phyloP scores from a whole-genome alignment of 495 filamentous ascomycete genomes.

The Saxophila tyrrhenica region DNA sequence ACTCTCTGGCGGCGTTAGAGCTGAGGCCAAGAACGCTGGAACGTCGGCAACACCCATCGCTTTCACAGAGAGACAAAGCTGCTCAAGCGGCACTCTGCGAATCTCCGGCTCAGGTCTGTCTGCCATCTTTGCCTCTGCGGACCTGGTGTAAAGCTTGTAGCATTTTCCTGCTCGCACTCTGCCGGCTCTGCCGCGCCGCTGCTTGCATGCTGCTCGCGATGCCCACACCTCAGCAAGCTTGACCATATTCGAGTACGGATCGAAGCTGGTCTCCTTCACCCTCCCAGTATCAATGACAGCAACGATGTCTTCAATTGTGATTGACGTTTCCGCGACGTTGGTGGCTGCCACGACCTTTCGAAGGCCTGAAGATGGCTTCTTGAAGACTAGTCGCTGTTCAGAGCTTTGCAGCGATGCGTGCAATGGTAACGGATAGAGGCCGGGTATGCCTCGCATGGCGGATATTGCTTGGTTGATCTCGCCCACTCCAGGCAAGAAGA shows the following conservation, averaged over 20 bases:
- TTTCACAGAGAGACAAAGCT: conserved; percentile 84
- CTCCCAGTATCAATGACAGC: conserved; percentile 91
- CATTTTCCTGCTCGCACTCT: conserved; percentile 82
- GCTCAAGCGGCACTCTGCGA: conserved; percentile 81
- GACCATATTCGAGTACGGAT: conserved; percentile 86
- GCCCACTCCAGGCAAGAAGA: conserved; percentile 78
- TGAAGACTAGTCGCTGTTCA: conserved; percentile 82
- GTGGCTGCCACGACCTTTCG: conserved; percentile 89
- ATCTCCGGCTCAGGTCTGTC: conserved; percentile 90
- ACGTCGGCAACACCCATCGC: conserved; percentile 87
- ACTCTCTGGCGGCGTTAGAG: conserved; percentile 75
- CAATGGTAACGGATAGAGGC: conserved; percentile 70
- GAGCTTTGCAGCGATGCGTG: conserved; percentile 82
- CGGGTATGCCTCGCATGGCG: conserved; percentile 53
- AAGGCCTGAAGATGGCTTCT: conserved; percentile 59
- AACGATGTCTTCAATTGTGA: conserved; percentile 94
- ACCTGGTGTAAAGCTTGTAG: conserved; percentile 89
- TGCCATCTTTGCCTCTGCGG: conserved; percentile 75
- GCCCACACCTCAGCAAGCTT: conserved; percentile 92
- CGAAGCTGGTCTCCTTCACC: conserved; percentile 93
- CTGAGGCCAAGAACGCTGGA: conserved; percentile 66
- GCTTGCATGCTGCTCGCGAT: conserved; percentile 87
- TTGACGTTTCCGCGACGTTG: conserved; percentile 95
- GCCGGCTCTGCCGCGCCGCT: conserved; percentile 88
- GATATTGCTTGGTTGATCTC: conserved; percentile 80